phyloP scores from a whole-genome alignment of 2,329 filamentous ascomycete species.

The Microdochium trichocladiopsis region DNA sequence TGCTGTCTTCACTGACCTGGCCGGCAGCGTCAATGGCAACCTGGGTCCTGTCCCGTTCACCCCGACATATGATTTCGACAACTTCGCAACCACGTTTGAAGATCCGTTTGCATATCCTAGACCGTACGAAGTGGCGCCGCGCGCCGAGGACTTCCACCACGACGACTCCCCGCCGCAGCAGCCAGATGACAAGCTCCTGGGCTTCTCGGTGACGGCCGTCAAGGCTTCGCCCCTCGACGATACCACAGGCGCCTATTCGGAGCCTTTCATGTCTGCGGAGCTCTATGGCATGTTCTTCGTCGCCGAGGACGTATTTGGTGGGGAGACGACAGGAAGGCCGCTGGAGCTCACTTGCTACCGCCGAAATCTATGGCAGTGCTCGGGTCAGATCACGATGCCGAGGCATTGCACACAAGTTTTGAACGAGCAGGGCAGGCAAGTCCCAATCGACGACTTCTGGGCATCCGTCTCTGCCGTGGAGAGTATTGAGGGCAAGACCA shows the following conservation, averaged over 20 bases:
- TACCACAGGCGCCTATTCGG: conserved; percentile 48
- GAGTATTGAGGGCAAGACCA: conserved; percentile 83
- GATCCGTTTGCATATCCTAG: conserved; percentile 56
- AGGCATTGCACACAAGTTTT: conserved; percentile 60
- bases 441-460: conserved; percentile 70
- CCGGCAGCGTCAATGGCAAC: conserved; percentile 26
- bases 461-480: conserved; percentile 81
- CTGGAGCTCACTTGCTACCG: conserved; percentile 91
- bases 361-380: conserved; percentile 91
- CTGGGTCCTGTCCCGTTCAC: conserved; percentile 44
- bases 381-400: conserved; percentile 78
- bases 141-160: conserved; percentile 31
- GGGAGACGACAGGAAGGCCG: conserved; percentile 48
- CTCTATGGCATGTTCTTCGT: conserved; percentile 86
- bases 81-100: conserved; percentile 55
- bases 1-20: conserved; percentile 1
- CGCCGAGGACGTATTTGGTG: conserved; percentile 70
- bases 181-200: conserved; percentile 64
- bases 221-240: conserved; percentile 60
- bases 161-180: conserved; percentile 46
- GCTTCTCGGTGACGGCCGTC: conserved; percentile 59
- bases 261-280: conserved; percentile 64
- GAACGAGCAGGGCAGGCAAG: conserved; percentile 69
- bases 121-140: conserved; percentile 36
- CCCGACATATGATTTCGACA: conserved; percentile 53